Conservation (phyloP, 2,329 filamentous ascomycete species). For the Cordyceps cicadae region DNA sequence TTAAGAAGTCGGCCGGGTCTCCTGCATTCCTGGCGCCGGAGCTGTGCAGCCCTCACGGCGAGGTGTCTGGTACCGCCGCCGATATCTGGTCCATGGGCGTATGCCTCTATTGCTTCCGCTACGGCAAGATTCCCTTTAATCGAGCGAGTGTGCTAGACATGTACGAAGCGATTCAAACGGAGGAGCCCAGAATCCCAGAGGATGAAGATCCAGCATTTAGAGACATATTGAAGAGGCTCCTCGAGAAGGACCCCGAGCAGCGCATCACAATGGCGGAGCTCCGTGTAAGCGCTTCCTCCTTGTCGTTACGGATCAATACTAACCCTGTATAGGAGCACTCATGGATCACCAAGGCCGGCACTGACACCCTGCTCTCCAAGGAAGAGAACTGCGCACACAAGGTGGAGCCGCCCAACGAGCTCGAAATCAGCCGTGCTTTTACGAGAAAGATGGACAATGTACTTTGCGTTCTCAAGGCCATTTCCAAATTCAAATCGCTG, state of each 20-base stretch:
- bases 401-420: slow-evolving; percentile 76
- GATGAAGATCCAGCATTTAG: slow-evolving; percentile 60
- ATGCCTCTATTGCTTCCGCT: slow-evolving; percentile 85
- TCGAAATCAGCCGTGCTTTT: slow-evolving; percentile 84
- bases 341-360: slow-evolving; percentile 80
- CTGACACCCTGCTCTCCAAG: slow-evolving; percentile 66
- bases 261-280: slow-evolving; percentile 77
- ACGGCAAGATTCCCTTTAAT: slow-evolving; percentile 82
- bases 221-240: slow-evolving; percentile 62
- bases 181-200: slow-evolving; percentile 53
- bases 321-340: slow-evolving; percentile 60
- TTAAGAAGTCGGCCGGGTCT: slow-evolving; percentile 85
- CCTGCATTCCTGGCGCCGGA: slow-evolving; percentile 93
- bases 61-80: slow-evolving; percentile 79
- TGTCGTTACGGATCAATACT: neutral
- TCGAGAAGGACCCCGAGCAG: slow-evolving; percentile 79
- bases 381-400: slow-evolving; percentile 81
- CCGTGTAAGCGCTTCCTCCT: slow-evolving; percentile 49
- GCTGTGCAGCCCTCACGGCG: slow-evolving; percentile 77
- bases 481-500: slow-evolving; percentile 76
- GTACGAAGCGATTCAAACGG: slow-evolving; percentile 76
- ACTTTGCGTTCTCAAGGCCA: slow-evolving; percentile 84
- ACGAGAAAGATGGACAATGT: slow-evolving; percentile 83
- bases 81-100: slow-evolving; percentile 99
- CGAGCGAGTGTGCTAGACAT: slow-evolving; percentile 71